Percentiles rank a stretch among this genome's conserved stretches.
phyloP scores from a whole-genome alignment of 2,329 filamentous ascomycete genomes.

The Fusarium sp. region DNA sequence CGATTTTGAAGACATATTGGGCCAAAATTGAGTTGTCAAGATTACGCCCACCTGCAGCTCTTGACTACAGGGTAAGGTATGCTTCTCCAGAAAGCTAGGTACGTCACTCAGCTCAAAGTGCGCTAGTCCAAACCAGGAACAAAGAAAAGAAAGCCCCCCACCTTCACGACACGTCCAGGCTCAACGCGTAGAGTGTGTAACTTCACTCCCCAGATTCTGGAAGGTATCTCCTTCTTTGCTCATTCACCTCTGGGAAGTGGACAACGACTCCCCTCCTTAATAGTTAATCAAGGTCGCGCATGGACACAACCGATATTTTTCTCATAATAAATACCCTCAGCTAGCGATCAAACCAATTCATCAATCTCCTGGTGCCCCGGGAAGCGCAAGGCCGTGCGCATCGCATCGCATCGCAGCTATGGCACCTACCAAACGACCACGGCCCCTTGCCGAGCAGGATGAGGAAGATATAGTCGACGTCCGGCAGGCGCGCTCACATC shows the following conservation, averaged over 20 bases:
- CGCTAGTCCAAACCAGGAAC: conserved; percentile 25
- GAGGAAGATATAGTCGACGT: conserved; percentile 51
- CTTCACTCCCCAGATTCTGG: neutral
- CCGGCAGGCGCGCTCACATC: conserved; percentile 55
- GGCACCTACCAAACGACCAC: conserved; percentile 57
- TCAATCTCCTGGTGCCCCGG: neutral
- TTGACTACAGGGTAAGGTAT: conserved; percentile 30
- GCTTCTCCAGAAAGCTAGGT: neutral
- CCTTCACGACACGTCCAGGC: conserved; percentile 16
- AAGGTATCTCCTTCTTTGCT: conserved; percentile 2
- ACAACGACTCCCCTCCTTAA: neutral
- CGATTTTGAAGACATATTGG: conserved; percentile 23
- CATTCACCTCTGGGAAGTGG: neutral
- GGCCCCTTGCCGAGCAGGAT: conserved; percentile 50
- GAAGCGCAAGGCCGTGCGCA: conserved; percentile 17
- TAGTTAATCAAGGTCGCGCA: neutral
- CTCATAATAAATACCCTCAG: neutral
- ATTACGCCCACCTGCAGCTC: neutral
- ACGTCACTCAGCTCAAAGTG: neutral
- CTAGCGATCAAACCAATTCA: neutral
- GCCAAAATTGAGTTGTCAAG: neutral
- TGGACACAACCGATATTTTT: neutral
- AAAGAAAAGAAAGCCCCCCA: conserved; percentile 12
- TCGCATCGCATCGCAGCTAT: conserved; percentile 30
- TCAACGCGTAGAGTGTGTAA: conserved; percentile 43